These are phyloP conservation scores for Zasmidium cellare DNA, from an alignment of 2,329 filamentous ascomycete species.

Conservation along the genomic window DNA sequence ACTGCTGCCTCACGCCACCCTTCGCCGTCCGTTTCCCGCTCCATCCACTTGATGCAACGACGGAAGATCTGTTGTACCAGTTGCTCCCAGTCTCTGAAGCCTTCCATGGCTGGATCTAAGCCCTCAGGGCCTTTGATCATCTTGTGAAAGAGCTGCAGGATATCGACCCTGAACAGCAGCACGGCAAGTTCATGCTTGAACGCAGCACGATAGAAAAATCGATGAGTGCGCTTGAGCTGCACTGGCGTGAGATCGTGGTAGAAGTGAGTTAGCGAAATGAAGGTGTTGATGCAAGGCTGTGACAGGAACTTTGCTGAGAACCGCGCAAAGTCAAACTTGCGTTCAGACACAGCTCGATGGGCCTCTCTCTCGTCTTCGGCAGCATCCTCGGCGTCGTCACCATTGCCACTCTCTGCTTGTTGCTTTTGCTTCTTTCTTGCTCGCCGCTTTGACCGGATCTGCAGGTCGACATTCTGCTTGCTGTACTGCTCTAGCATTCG, in stretches of 20 bases:
- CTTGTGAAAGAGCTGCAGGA: constrained; percentile 80
- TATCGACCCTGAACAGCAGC: constrained; percentile 86
- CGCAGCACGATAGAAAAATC: constrained; percentile 89
- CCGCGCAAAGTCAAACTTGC: constrained; percentile 89
- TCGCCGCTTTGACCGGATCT: constrained; percentile 79
- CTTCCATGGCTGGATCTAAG: constrained; percentile 63
- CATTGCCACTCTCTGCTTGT: constrained; percentile 30
- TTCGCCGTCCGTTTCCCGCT: constrained; percentile 44
- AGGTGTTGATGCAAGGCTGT: constrained; percentile 86
- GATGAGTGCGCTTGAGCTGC: constrained; percentile 87
- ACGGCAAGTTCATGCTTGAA: constrained; percentile 94
- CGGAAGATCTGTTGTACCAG: constrained; percentile 80
- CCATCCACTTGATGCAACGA: constrained; percentile 76
- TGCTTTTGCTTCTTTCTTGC: constrained; percentile 69
- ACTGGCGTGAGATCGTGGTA: constrained; percentile 76
- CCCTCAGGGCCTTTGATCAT: constrained; percentile 88
- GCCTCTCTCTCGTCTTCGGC: constrained; percentile 71
- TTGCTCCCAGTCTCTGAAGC: constrained; percentile 88
- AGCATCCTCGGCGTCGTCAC: constrained; percentile 56
- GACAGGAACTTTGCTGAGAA: constrained; percentile 80
- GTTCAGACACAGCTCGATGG: constrained; percentile 71
- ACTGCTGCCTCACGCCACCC: constrained; percentile 76
- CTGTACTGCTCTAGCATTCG: constrained; percentile 90
- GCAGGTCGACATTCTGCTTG: constrained; percentile 91
- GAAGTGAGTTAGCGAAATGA: constrained; percentile 74